These are phyloP conservation scores for Citeromyces hawaiiensis DNA, from an alignment of 1,139 yeast species.

Conservation along the genomic window DNA sequence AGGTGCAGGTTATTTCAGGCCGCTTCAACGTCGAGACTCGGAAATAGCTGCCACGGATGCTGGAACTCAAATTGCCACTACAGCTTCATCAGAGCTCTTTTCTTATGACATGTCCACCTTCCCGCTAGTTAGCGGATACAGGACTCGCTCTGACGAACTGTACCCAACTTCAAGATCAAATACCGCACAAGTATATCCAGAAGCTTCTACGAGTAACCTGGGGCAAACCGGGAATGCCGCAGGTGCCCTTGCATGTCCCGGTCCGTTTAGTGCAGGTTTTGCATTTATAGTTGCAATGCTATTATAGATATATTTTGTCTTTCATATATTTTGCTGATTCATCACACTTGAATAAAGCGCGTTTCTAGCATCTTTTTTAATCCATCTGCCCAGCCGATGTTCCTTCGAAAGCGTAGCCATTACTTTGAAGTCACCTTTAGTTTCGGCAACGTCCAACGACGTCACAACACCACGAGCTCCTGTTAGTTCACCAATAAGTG, in stretches of 20 bases:
- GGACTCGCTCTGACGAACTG: neutral
- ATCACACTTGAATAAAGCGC: slow-evolving; percentile 34
- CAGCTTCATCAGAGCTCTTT: neutral
- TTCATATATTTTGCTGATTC: slow-evolving; percentile 9
- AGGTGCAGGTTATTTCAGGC: neutral
- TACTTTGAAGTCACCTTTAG: slow-evolving; percentile 36
- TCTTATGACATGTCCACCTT: neutral
- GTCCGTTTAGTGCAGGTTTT: neutral
- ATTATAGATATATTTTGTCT: neutral
- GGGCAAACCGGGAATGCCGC: neutral
- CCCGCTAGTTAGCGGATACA: neutral
- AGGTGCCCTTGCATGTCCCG: neutral
- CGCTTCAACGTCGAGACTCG: neutral
- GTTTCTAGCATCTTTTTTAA: slow-evolving; percentile 26
- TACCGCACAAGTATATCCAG: neutral
- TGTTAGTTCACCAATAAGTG: slow-evolving; percentile 36
- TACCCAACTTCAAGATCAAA: neutral
- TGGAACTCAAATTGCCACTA: neutral
- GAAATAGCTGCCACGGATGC: neutral
- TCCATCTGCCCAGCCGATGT: slow-evolving; percentile 83
- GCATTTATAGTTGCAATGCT: neutral
- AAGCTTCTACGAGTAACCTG: neutral
- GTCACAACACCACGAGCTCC: slow-evolving; percentile 64
- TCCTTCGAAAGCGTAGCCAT: slow-evolving; percentile 69
- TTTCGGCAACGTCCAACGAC: slow-evolving; percentile 51